Evolutionary conservation across 306 rosid genomes (phyloP), one percentile per base, ranked within the genome.

Genomic region (Ormosia semicastrata): DNA sequence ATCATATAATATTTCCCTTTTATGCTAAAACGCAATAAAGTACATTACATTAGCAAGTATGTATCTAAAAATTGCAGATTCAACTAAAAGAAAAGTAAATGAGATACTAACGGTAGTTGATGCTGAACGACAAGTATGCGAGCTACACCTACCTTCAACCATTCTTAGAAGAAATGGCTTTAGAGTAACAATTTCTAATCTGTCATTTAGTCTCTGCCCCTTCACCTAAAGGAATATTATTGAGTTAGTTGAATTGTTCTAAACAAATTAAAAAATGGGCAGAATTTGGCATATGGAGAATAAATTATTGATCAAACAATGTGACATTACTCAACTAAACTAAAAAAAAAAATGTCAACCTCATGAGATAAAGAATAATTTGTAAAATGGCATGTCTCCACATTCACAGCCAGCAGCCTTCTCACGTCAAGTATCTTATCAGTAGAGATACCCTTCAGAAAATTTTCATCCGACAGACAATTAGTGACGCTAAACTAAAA

Each of bases 351-450:
- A 40, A 56, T 12, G 10, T 84, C 14, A 80, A 92, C 99, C 92
- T 95, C 97, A 46, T 95, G 98, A 67, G 93, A 89, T 44, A 95
- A 64, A 80, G 98, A 93, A 86, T 86, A 95, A 80, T 88, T 95
- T 50, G 99, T 95, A 37, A 92, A 87, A 78, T 95, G 96, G 87
- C 96, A 95, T 36, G 99, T 95, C 41, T 92, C 96, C 66, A 90
- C 92, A 71, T 95, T 90, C 72, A 85, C 92, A 85, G 97, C 99
- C 86, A 95, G 77, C 43, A 95, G 85, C 79, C 89, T 90, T 53
- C 87, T 93, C 2, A 92, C 94, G 88, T 95, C 99, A 5, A 92
- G 93, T 81, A 95, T 93, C 95, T 86, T 95, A 81, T 95, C 98
- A 32, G 99, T 93, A 33, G 93, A 90, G 92, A 95, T 95, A 66